These are phyloP conservation scores for Colletotrichum sp. DNA, from an alignment of 2,329 filamentous ascomycete genomes.

Conservation along the genomic window DNA sequence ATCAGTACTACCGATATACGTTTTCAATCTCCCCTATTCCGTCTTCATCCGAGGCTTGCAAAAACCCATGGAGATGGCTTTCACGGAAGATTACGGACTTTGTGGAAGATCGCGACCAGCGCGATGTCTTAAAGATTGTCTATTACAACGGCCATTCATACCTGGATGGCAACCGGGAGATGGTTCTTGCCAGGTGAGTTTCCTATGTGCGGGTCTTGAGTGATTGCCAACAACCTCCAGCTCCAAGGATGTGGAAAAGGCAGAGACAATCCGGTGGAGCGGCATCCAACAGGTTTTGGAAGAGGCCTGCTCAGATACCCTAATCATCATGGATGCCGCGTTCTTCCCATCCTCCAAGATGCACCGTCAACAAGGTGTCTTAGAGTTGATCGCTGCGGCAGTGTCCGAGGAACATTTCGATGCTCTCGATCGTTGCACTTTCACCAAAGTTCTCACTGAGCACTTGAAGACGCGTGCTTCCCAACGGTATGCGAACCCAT, in stretches of 20 bases:
- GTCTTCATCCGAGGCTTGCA: constrained; percentile 48
- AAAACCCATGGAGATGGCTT: constrained; percentile 59
- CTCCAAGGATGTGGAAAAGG: constrained; percentile 49
- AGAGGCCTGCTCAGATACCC: constrained; percentile 58
- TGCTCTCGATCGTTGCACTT: constrained; percentile 53
- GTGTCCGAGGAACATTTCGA: constrained; percentile 56
- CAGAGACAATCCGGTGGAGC: constrained; percentile 58
- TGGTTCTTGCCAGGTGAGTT: constrained; percentile 61
- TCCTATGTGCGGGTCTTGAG: no score
- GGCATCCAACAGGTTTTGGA: constrained; percentile 62
- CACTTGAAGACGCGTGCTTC: constrained; percentile 52
- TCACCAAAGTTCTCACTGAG: constrained; percentile 56
- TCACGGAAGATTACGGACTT: constrained; percentile 57
- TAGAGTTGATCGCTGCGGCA: constrained; percentile 62
- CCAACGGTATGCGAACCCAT: constrained; percentile 44
- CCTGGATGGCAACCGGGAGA: constrained; percentile 59
- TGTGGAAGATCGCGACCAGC: constrained; percentile 56
- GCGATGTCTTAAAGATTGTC: constrained; percentile 63
- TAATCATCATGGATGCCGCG: constrained; percentile 64
- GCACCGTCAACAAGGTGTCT: constrained; percentile 55
- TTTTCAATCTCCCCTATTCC: constrained; percentile 56
- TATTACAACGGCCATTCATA: constrained; percentile 63
- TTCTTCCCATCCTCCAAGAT: constrained; percentile 61
- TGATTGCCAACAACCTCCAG: constrained; percentile 33
- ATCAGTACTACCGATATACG: constrained; percentile 57